These are phyloP conservation scores for Pseudogymnoascus sp. DNA, from an alignment of 2,329 filamentous ascomycete species.

Conservation along the genomic window DNA sequence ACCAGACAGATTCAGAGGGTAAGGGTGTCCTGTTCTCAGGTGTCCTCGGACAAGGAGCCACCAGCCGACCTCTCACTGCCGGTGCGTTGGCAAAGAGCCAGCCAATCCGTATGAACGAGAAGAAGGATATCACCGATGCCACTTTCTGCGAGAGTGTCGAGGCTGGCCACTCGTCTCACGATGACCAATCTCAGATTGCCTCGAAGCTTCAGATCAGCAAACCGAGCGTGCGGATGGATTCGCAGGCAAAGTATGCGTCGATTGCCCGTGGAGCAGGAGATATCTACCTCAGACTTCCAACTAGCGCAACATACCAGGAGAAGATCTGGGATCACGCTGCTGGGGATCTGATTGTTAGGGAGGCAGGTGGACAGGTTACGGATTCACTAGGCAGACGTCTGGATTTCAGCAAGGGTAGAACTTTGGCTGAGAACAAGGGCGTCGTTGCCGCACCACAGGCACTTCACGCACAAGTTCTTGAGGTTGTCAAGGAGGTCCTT, in stretches of 20 bases:
- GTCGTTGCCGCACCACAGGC: slow-evolving; percentile 79
- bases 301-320: slow-evolving; percentile 83
- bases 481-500: slow-evolving; percentile 75
- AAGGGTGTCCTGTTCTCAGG: slow-evolving; percentile 86
- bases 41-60: slow-evolving; percentile 70
- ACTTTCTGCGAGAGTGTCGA: slow-evolving; percentile 98
- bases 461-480: slow-evolving; percentile 69
- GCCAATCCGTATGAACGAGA: slow-evolving; percentile 70
- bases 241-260: slow-evolving; percentile 93
- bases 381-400: slow-evolving; percentile 79
- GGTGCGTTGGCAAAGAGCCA: slow-evolving; percentile 49
- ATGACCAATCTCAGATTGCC: slow-evolving; percentile 79
- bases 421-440: slow-evolving; percentile 83
- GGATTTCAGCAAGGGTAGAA: slow-evolving; percentile 81
- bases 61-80: slow-evolving; percentile 62
- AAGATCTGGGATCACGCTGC: slow-evolving; percentile 99
- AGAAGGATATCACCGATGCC: slow-evolving; percentile 67
- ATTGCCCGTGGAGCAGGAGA: slow-evolving; percentile 92
- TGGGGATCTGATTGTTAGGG: slow-evolving; percentile 86
- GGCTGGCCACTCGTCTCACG: slow-evolving; percentile 82
- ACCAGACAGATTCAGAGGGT: slow-evolving; percentile 66
- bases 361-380: slow-evolving; percentile 86
- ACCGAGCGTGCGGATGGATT: slow-evolving; percentile 92
- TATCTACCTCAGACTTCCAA: slow-evolving; percentile 84
- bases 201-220: slow-evolving; percentile 77